Evolutionary conservation across 108 stramenopile genomes (phyloP).

Genomic region (Fragilariopsis cylindrus): DNA sequence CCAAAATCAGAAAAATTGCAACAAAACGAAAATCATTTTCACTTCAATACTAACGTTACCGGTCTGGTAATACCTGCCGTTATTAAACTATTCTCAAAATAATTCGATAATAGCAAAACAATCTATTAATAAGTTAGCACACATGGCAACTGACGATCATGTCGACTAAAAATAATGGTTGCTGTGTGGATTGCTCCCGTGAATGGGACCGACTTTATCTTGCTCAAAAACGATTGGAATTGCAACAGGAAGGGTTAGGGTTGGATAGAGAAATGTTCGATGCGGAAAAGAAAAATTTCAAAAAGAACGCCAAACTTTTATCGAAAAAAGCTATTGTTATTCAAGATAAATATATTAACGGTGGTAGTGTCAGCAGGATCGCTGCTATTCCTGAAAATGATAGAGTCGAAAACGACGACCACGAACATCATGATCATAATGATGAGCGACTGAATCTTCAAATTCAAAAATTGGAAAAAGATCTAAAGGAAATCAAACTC

Average conservation of each 20-base stretch:
- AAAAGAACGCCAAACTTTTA: conserved; percentile 15
- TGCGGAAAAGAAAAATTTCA: conserved; percentile 28
- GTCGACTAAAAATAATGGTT: not conserved
- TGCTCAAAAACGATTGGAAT: conserved; percentile 19
- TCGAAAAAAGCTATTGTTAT: not conserved
- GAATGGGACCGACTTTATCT: conserved; percentile 22
- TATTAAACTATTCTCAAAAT: no score
- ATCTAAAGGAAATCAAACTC: not conserved
- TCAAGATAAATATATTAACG: not conserved
- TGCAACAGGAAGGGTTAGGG: conserved; percentile 31
- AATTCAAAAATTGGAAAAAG: conserved; percentile 8
- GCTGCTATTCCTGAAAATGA: no score
- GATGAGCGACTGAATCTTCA: not conserved
- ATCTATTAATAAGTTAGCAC: no score
- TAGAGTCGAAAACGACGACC: no score
- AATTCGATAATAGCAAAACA: no score
- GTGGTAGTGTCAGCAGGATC: not conserved
- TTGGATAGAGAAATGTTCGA: conserved; percentile 36
- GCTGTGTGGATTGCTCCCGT: not conserved
- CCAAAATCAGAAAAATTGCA: no score
- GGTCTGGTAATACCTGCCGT: no score
- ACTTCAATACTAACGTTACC: no score
- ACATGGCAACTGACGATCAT: no score
- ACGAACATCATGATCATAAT: not conserved
- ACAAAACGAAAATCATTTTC: no score